These are phyloP conservation scores for Leishmania turanica DNA, from an alignment of 208 protist genomes.

Conservation along the genomic window DNA sequence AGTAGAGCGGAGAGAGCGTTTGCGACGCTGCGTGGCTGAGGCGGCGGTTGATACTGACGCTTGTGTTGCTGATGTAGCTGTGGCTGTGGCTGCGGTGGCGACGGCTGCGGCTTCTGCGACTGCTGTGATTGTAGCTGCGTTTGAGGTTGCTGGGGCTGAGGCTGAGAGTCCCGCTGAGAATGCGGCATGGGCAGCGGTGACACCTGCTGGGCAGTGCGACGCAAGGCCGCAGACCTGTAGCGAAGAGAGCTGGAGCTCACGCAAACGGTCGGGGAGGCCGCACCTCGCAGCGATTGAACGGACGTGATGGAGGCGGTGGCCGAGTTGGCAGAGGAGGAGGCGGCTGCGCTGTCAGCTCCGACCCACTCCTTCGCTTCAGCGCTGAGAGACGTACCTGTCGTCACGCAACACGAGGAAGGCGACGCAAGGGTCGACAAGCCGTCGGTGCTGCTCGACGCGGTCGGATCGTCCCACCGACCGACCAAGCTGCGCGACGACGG, in stretches of 20 bases:
- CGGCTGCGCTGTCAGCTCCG: conserved; percentile 3
- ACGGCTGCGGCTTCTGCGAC: background rate
- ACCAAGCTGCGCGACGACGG: conserved; percentile 19
- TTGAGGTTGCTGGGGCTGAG: background rate
- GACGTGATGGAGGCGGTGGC: conserved; percentile 10
- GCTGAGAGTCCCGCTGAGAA: conserved; percentile 3
- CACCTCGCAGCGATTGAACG: conserved; percentile 8
- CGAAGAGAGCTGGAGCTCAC: background rate
- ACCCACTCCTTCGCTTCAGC: conserved; percentile 31
- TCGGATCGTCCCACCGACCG: conserved; percentile 18
- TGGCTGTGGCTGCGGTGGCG: background rate
- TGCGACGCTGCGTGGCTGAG: conserved; percentile 23
- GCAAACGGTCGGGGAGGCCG: conserved; percentile 3
- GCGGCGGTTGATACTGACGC: background rate
- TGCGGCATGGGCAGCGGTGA: background rate
- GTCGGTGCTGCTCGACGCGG: conserved; percentile 28
- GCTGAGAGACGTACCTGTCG: conserved; percentile 25
- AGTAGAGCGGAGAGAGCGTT: background rate
- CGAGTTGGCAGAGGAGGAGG: conserved; percentile 5
- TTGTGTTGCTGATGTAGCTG: background rate
- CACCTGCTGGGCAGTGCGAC: background rate
- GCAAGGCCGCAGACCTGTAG: background rate
- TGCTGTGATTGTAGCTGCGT: background rate
- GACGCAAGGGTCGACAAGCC: conserved; percentile 35
- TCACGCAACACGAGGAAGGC: conserved; percentile 24